Evolutionary conservation across 441 rosid genomes (phyloP).

Genomic region (Arabidopsis lyrata): DNA sequence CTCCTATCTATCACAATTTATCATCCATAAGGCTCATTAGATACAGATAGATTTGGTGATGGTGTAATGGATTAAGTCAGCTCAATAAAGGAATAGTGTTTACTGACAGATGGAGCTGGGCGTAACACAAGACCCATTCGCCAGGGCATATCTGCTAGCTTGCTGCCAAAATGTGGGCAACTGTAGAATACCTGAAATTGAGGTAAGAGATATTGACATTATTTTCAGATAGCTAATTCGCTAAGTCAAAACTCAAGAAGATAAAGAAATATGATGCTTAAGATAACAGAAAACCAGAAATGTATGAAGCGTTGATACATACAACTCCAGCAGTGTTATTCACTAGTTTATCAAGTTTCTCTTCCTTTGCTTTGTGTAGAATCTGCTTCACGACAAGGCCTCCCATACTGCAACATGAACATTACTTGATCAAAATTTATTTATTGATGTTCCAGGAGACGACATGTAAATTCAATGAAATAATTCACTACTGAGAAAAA

Average conservation of each 20-base stretch:
- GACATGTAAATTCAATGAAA: not conserved
- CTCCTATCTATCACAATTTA: conserved; percentile 71
- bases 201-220: conserved; percentile 21
- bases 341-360: conserved; percentile 78
- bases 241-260: not conserved
- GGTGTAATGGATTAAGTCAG: not conserved
- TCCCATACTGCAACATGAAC: conserved; percentile 82
- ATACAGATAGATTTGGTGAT: not conserved
- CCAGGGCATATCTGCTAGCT: conserved; percentile 99
- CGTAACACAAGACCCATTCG: conserved; percentile 96
- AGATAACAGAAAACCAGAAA: conserved; percentile 2
- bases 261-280: not conserved
- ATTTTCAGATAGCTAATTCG: not conserved
- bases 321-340: conserved; percentile 92
- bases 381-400: conserved; percentile 99
- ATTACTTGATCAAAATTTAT: conserved; percentile 26
- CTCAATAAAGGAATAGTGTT: conserved; percentile 12
- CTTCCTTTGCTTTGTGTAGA: conserved; percentile 81
- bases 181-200: conserved; percentile 90
- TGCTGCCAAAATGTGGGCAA: conserved; percentile 99
- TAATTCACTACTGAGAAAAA: conserved; percentile 3
- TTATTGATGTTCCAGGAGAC: conserved; percentile 23
- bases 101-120: conserved; percentile 95
- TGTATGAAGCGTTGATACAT: conserved; percentile 44
- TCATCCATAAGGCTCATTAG: conserved; percentile 22